Conservation (phyloP, 148 eudicot genomes). For the Selenicereus undatus region DNA sequence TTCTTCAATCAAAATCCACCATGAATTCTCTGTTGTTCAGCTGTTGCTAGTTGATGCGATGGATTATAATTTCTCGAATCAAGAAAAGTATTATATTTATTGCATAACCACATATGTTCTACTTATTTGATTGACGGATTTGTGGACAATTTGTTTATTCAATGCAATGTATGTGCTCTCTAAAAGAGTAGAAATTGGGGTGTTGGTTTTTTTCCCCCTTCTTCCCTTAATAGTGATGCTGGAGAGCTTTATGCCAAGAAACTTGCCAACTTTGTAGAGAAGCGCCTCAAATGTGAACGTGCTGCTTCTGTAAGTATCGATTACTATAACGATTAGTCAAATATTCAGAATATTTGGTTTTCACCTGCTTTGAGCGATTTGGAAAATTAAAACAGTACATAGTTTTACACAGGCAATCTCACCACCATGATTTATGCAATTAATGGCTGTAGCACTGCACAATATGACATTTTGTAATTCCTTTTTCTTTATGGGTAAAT, state of each 20-base stretch:
- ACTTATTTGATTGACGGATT: no score
- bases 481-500: no score
- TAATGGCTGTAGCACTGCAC: background rate
- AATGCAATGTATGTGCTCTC: background rate
- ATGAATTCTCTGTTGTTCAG: no score
- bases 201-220: background rate
- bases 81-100: no score
- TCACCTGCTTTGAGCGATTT: background rate
- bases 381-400: background rate
- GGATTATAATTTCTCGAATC: no score
- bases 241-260: constrained; percentile 93
- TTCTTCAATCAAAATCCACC: no score
- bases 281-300: constrained; percentile 81
- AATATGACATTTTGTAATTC: background rate
- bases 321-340: background rate
- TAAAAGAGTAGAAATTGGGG: background rate
- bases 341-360: background rate
- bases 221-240: constrained; percentile 49
- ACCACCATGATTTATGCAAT: background rate
- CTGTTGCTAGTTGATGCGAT: no score
- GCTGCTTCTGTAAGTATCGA: constrained; percentile 93
- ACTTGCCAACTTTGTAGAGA: constrained; percentile 93
- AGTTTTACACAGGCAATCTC: background rate
- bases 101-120: no score
- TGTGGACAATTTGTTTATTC: no score